Conservation (phyloP, 208 protist species). For the Balamuthia mandrillaris region DNA sequence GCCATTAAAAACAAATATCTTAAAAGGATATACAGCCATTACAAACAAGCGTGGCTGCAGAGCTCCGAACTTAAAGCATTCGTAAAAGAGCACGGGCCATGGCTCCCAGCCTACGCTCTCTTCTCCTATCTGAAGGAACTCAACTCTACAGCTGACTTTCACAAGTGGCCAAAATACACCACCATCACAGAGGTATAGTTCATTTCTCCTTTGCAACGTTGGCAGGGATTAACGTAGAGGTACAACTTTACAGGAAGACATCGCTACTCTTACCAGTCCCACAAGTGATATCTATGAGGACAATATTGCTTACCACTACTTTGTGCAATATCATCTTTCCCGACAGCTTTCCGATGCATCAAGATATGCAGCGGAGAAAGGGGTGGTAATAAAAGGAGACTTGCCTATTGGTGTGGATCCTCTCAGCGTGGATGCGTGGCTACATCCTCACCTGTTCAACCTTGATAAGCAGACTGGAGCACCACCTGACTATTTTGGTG, state of each 20-base stretch:
- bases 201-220: neutral
- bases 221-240: no score
- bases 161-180: conserved; percentile 57
- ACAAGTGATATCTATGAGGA: conserved; percentile 39
- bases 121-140: conserved; percentile 62
- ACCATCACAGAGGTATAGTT: conserved; percentile 5
- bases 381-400: conserved; percentile 78
- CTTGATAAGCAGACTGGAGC: conserved; percentile 65
- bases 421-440: conserved; percentile 67
- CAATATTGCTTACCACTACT: conserved; percentile 58
- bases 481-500: conserved; percentile 72
- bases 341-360: conserved; percentile 58
- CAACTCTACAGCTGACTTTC: conserved; percentile 54
- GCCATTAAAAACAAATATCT: no score
- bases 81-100: conserved; percentile 52
- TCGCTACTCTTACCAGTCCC: conserved; percentile 39
- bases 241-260: neutral
- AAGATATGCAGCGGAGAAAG: conserved; percentile 45
- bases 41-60: no score
- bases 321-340: conserved; percentile 67
- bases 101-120: conserved; percentile 68
- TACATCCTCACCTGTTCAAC: conserved; percentile 56
- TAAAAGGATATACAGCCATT: no score
- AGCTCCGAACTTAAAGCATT: no score
- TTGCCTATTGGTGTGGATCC: conserved; percentile 75